Conservation (phyloP, 2,329 filamentous ascomycete species). For the Trichoderma oligosporum region DNA sequence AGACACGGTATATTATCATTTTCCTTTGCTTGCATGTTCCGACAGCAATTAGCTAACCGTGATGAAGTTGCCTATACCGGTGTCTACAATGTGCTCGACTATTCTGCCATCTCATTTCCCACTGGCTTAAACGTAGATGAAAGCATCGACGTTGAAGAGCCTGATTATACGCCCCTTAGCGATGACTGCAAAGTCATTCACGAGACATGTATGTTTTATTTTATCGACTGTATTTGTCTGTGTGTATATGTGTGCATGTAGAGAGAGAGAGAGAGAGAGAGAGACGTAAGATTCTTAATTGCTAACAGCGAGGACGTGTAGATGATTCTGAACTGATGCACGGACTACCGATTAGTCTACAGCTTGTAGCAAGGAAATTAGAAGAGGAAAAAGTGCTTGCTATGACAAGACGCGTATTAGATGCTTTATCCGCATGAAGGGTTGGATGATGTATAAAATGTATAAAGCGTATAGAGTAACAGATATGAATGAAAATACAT, state of each 20-base stretch:
- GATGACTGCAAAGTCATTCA: conserved; percentile 38
- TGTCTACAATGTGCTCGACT: conserved; percentile 49
- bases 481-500: too few relatives aligned
- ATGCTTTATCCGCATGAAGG: conserved; percentile 19
- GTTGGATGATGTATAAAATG: background rate
- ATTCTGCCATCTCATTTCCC: conserved; percentile 46
- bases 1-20: conserved; percentile 37
- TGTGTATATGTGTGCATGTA: too few relatives aligned
- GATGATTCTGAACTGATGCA: conserved; percentile 40
- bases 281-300: too few relatives aligned
- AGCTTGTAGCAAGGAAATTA: conserved; percentile 41
- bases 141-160: conserved; percentile 33
- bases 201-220: conserved; percentile 40
- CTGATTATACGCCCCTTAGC: conserved; percentile 35
- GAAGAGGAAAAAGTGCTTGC: conserved; percentile 41
- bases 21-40: too few relatives aligned
- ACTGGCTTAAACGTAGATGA: conserved; percentile 41
- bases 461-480: background rate
- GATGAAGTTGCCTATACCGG: conserved; percentile 46
- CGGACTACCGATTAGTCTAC: conserved; percentile 42
- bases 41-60: conserved; percentile 4
- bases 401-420: conserved; percentile 30
- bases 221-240: too few relatives aligned
- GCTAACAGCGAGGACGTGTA: conserved; percentile 21
- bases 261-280: too few relatives aligned